Evolutionary conservation across 2,329 filamentous ascomycete genomes (phyloP).

Genomic region (Claviceps digitariae): DNA sequence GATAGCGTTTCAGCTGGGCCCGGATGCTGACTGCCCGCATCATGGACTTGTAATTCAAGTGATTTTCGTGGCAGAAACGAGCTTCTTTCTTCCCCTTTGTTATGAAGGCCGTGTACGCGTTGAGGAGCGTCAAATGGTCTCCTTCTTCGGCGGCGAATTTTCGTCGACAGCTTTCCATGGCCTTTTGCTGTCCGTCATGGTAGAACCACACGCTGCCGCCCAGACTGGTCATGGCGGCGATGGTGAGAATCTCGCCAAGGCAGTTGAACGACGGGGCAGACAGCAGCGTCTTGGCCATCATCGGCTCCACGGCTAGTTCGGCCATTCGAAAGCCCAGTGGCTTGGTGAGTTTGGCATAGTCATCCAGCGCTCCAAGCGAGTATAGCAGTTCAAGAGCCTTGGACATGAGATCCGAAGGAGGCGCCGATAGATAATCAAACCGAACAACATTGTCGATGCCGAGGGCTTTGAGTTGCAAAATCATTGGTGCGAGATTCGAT

Average conservation of each 20-base stretch:
- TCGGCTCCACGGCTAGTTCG: conserved; percentile 82
- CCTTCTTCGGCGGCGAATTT: conserved; percentile 89
- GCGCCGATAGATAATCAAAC: conserved; percentile 79
- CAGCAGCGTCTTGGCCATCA: conserved; percentile 85
- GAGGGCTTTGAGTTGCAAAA: conserved; percentile 85
- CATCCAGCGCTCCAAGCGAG: conserved; percentile 73
- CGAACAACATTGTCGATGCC: conserved; percentile 89
- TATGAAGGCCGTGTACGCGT: conserved; percentile 84
- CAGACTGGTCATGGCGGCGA: conserved; percentile 86
- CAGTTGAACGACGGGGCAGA: conserved; percentile 63
- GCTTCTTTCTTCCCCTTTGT: conserved; percentile 70
- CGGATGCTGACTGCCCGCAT: conserved; percentile 72
- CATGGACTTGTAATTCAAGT: conserved; percentile 77
- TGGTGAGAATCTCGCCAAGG: conserved; percentile 73
- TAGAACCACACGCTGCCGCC: conserved; percentile 75
- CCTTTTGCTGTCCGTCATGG: conserved; percentile 63
- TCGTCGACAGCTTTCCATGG: conserved; percentile 58
- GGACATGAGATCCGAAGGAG: conserved; percentile 71
- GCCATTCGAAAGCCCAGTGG: conserved; percentile 87
- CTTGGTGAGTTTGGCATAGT: conserved; percentile 78
- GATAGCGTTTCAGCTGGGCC: conserved; percentile 70
- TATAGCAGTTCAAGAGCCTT: conserved; percentile 81
- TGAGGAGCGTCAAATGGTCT: conserved; percentile 83
- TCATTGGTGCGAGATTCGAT: conserved; percentile 74
- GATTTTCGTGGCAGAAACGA: conserved; percentile 77